Conservation (phyloP, 352 stramenopile genomes). For the Pythium volutum region DNA sequence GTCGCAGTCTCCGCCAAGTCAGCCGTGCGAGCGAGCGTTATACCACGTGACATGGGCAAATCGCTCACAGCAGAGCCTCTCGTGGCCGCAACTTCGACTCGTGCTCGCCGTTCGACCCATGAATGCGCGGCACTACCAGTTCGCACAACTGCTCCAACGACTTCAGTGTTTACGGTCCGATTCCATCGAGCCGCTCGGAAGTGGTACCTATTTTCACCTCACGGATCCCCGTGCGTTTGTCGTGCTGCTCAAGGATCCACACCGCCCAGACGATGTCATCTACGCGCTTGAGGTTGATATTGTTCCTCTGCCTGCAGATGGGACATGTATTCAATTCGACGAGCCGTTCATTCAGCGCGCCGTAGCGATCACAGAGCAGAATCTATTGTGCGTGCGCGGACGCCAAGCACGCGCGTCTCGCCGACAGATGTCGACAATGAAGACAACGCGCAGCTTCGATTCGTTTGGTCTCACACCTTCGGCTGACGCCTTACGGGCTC, state of each 20-base stretch:
- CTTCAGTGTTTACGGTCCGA: too few relatives aligned
- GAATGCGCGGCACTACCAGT: constrained; percentile 68
- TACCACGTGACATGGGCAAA: constrained; percentile 63
- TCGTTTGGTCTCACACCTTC: constrained; percentile 55
- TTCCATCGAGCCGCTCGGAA: background rate
- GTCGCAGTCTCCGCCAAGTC: background rate
- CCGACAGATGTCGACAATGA: constrained; percentile 29
- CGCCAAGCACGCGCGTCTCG: constrained; percentile 35
- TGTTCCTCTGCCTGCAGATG: background rate
- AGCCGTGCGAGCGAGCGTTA: constrained; percentile 34
- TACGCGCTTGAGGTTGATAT: constrained; percentile 49
- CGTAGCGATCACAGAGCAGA: constrained; percentile 37
- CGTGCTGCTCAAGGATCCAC: constrained; percentile 30
- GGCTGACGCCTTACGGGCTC: constrained; percentile 40
- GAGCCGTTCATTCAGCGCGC: constrained; percentile 35
- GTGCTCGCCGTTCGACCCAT: constrained; percentile 59
- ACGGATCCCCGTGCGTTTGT: constrained; percentile 36
- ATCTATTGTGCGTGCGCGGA: constrained; percentile 47
- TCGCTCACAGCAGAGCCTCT: constrained; percentile 37
- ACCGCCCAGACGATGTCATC: constrained; percentile 17
- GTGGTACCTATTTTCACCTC: constrained; percentile 15
- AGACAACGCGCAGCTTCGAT: constrained; percentile 27
- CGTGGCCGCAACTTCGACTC: constrained; percentile 51
- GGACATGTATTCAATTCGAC: background rate
- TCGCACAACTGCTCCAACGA: constrained; percentile 34